Evolutionary conservation across 305 asterid genomes (phyloP).

Genomic region (Nicotiana rustica): DNA sequence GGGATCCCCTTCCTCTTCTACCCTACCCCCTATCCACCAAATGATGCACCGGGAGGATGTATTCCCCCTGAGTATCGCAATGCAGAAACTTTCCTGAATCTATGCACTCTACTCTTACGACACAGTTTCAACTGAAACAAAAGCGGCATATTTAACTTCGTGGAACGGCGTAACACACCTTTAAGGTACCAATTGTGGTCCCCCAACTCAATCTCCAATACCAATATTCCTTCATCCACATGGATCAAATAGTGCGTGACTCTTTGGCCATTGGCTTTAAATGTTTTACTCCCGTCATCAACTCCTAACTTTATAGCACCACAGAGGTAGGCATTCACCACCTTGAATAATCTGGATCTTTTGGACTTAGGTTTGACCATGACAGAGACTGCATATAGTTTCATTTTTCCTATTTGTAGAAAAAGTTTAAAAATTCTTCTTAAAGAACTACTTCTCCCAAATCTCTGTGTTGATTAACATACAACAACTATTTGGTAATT

Average conservation of each 20-base stretch:
- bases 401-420: neutral
- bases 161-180: no score
- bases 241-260: no score
- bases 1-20: conserved; percentile 11
- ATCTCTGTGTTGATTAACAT: neutral
- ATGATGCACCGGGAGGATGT: neutral
- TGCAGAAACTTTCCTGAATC: neutral
- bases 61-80: neutral
- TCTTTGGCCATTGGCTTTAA: no score
- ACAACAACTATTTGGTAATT: neutral
- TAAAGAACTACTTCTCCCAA: conserved; percentile 23
- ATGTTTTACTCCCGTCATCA: no score
- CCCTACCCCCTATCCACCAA: neutral
- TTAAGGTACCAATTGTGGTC: no score
- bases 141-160: neutral
- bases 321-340: no score
- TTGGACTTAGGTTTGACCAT: neutral
- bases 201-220: no score
- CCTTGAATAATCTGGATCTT: no score
- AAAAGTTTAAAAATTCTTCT: neutral
- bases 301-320: no score
- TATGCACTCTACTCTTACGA: neutral
- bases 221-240: no score
- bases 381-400: neutral
- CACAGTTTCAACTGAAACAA: neutral